Evolutionary conservation across 805 yeast genomes (phyloP).

Genomic region (Candida takata): DNA sequence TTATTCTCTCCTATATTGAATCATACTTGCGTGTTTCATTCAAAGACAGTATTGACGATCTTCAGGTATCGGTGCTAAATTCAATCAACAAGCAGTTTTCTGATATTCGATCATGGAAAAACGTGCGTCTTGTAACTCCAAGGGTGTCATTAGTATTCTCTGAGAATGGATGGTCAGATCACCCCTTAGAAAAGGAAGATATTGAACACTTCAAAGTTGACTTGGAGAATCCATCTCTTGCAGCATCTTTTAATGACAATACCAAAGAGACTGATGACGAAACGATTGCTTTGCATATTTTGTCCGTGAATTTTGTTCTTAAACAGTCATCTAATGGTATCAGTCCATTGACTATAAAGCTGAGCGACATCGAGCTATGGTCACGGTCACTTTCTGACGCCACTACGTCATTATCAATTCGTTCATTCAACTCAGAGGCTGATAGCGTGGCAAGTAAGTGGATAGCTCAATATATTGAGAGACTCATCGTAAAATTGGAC

Average conservation of each 20-base stretch:
- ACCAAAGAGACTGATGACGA: constrained; percentile 11
- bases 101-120: constrained; percentile 31
- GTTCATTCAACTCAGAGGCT: constrained; percentile 25
- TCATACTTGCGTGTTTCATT: constrained; percentile 33
- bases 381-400: constrained; percentile 10
- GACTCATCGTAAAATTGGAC: constrained; percentile 7
- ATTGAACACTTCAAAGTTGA: constrained; percentile 8
- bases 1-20: constrained; percentile 31
- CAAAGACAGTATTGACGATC: constrained; percentile 49
- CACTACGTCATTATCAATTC: constrained; percentile 22
- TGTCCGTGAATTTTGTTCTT: constrained; percentile 5
- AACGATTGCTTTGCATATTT: constrained; percentile 15
- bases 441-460: constrained; percentile 31
- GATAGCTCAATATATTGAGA: constrained; percentile 21
- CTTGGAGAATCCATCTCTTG: constrained; percentile 20
- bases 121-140: constrained; percentile 44
- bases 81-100: constrained; percentile 31
- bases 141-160: constrained; percentile 33
- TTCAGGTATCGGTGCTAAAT: constrained; percentile 54
- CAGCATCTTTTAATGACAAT: constrained; percentile 11
- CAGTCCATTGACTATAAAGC: constrained; percentile 1
- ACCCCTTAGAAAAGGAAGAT: constrained; percentile 13
- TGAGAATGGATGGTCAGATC: constrained; percentile 19
- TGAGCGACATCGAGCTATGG: constrained; percentile 29
- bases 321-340: not conserved